These are phyloP conservation scores for Phytophthora crassamura DNA, from an alignment of 352 stramenopile genomes.

Conservation along the genomic window DNA sequence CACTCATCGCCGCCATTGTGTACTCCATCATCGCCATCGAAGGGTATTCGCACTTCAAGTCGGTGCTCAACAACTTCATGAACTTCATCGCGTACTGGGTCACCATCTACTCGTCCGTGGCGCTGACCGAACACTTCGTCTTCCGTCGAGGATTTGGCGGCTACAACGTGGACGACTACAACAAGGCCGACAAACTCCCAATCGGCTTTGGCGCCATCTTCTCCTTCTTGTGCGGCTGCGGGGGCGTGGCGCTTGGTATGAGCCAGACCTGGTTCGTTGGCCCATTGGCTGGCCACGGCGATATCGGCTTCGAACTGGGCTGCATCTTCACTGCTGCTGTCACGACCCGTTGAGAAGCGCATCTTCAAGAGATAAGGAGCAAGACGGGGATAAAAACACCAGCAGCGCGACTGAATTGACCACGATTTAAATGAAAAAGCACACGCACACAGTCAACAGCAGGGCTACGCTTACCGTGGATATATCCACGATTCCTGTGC, in stretches of 20 bases:
- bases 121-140: conserved; percentile 43
- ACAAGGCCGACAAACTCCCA: conserved; percentile 37
- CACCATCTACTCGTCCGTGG: conserved; percentile 41
- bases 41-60: conserved; percentile 46
- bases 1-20: conserved; percentile 40
- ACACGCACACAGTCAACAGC: conserved; percentile 11
- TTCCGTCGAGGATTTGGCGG: conserved; percentile 45
- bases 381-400: neutral
- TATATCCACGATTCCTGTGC: neutral
- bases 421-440: conserved; percentile 20
- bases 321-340: conserved; percentile 29
- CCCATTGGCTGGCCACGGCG: conserved; percentile 32
- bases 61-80: conserved; percentile 58
- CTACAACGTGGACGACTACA: conserved; percentile 47
- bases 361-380: conserved; percentile 15
- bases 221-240: conserved; percentile 37
- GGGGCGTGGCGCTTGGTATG: conserved; percentile 44
- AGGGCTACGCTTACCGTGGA: conserved; percentile 2
- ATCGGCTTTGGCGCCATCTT: conserved; percentile 46
- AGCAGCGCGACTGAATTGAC: conserved; percentile 16
- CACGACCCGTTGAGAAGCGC: conserved; percentile 4
- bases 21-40: conserved; percentile 45
- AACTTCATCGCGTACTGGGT: conserved; percentile 58
- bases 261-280: conserved; percentile 51
- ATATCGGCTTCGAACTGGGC: conserved; percentile 48